Conservation (phyloP, 2,329 filamentous ascomycete species). For the Trichoderma arundinaceum region DNA sequence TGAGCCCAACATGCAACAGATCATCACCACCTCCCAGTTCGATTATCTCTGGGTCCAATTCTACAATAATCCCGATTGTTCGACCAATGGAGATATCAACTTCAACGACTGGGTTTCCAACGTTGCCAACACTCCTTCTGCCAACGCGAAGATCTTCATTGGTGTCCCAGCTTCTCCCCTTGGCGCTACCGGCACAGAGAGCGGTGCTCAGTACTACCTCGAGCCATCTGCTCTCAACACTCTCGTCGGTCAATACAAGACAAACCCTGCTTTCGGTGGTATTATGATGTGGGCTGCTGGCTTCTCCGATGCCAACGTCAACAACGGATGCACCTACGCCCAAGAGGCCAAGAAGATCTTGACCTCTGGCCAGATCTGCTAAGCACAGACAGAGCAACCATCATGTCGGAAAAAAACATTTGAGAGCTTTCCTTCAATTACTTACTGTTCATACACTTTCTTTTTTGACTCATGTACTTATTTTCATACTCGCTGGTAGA, state of each 20-base stretch:
- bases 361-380: too few relatives aligned
- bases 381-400: too few relatives aligned
- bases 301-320: conserved; percentile 45
- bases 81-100: conserved; percentile 36
- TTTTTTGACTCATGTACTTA: too few relatives aligned
- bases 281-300: conserved; percentile 52
- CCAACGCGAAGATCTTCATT: conserved; percentile 40
- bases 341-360: conserved; percentile 38
- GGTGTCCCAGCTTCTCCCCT: conserved; percentile 42
- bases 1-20: conserved; percentile 48
- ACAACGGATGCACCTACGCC: conserved; percentile 49
- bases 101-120: conserved; percentile 39
- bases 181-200: conserved; percentile 44
- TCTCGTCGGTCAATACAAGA: conserved; percentile 41
- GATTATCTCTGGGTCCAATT: conserved; percentile 53
- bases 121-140: conserved; percentile 38
- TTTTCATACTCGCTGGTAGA: too few relatives aligned
- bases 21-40: conserved; percentile 43
- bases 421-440: too few relatives aligned
- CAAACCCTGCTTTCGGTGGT: conserved; percentile 43
- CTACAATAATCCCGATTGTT: conserved; percentile 54
- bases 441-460: too few relatives aligned
- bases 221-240: conserved; percentile 37
- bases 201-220: conserved; percentile 45
- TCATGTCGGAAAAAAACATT: too few relatives aligned